phyloP scores from a whole-genome alignment of 495 filamentous ascomycete species.

The Cenococcum geophilum region DNA sequence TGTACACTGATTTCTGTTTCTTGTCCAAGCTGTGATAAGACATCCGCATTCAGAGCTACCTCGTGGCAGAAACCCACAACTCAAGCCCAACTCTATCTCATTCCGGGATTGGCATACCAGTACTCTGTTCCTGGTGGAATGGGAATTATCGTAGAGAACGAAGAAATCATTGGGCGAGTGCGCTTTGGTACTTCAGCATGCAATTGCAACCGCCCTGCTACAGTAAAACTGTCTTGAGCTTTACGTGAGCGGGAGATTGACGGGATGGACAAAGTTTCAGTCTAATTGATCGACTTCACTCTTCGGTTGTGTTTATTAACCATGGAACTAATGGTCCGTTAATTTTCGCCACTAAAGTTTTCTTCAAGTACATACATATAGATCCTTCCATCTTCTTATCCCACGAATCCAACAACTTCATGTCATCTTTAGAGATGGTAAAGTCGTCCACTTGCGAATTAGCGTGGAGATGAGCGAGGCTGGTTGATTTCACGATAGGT shows the following conservation, averaged over 20 bases:
- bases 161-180: constrained; percentile 4
- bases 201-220: constrained; percentile 1
- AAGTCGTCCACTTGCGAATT: constrained; percentile 46
- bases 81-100: constrained; percentile 4
- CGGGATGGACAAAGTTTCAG: neutral
- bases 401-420: constrained; percentile 39
- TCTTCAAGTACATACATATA: constrained; percentile 11
- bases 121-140: neutral
- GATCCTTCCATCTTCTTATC: constrained; percentile 31
- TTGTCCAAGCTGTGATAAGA: constrained; percentile 7
- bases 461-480: constrained; percentile 39
- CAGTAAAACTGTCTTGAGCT: constrained; percentile 6
- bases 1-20: constrained; percentile 2
- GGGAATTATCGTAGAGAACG: constrained; percentile 3
- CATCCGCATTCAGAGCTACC: constrained; percentile 4
- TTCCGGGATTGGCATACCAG: constrained; percentile 2
- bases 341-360: neutral
- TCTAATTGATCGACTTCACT: neutral
- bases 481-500: constrained; percentile 49
- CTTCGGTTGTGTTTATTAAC: constrained; percentile 1
- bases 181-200: constrained; percentile 1
- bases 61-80: neutral
- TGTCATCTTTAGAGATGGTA: constrained; percentile 41
- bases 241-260: neutral
- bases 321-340: neutral